Evolutionary conservation across 1,284 basidiomycete species (phyloP), one percentile per base, ranked within the genome.

Genomic region (Sporisorium iseilematis-ciliati): DNA sequence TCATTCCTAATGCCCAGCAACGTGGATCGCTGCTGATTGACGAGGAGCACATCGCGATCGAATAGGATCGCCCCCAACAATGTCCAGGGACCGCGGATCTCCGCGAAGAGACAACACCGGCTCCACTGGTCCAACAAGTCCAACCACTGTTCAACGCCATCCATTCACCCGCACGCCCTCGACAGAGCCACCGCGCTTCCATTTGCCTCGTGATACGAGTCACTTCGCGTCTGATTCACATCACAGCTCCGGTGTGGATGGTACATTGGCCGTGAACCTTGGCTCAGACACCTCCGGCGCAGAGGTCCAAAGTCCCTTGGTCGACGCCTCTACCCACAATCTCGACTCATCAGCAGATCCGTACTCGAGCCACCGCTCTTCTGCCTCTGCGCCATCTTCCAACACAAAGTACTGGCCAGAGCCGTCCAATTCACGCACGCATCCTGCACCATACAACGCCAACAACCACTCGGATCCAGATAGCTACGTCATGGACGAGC

Each of bases 181-280:
- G 14, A 73, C 57, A 14, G 70, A 73, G 49, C 65, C 70, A 21
- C 70, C 70, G 18, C 70, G 70, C 58, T 62, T 73, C 51, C 65
- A 71, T 40, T 48, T 65, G 21, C 21, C 62, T 14, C 68, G 55
- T 40, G 54, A 65, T 14, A 26, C 59, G 21, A 52, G 25, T 12
- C 31, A 33, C 29, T 33, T 29, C 8, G 12, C 48, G 8, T 21
- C 45, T 29, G 40, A 31, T 6, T 25, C 48, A 10, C 58, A 65
- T 46, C 33, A 62, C 2, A 21, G 29, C 31, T 49, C 62, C 0
- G 20, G 29, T 12, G 16, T 23, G 40, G 63, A 65, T 40, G 70
- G 49, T 5, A 61, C 65, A 12, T 42, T 68, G 21, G 50, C 65
- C 7, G 61, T 65, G 41, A 57, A 67, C 41, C 63, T 65, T 12